Percentiles rank a stretch among this genome's conserved stretches.
Conservation (phyloP, 306 rosid genomes). For the Neltuma alba region DNA sequence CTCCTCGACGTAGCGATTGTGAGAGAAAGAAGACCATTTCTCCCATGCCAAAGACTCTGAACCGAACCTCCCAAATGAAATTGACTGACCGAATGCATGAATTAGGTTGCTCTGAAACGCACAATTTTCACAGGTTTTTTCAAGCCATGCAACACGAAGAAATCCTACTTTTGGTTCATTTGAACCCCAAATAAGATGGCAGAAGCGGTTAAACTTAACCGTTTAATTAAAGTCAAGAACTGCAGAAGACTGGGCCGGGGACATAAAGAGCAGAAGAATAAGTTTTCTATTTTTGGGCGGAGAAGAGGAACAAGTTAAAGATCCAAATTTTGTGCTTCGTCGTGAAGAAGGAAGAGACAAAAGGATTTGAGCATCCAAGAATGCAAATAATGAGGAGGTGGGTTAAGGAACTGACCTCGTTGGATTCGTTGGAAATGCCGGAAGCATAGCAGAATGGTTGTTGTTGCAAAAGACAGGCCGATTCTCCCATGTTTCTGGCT, state of each 20-base stretch:
- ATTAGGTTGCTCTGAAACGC: slow-evolving; percentile 65
- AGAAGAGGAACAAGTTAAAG: not conserved
- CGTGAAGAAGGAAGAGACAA: not conserved
- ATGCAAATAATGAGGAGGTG: slow-evolving; percentile 9
- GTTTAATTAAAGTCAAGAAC: not conserved
- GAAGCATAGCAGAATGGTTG: slow-evolving; percentile 89
- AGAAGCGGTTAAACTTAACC: not conserved
- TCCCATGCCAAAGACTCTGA: slow-evolving; percentile 88
- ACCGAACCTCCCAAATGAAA: slow-evolving; percentile 90
- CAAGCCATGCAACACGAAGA: slow-evolving; percentile 32
- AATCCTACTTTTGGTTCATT: slow-evolving; percentile 3
- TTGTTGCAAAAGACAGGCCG: slow-evolving; percentile 81
- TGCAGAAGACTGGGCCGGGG: not conserved
- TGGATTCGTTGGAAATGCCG: slow-evolving; percentile 72
- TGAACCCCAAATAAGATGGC: not conserved
- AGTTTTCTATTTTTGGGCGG: not conserved
- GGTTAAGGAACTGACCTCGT: slow-evolving; percentile 60
- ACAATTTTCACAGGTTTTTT: slow-evolving; percentile 48
- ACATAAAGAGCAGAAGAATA: slow-evolving; percentile 7
- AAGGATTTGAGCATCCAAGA: not conserved
- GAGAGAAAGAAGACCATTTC: slow-evolving; percentile 83
- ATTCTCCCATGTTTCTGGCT: slow-evolving; percentile 72
- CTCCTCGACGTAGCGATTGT: slow-evolving; percentile 93
- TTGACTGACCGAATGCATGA: slow-evolving; percentile 83
- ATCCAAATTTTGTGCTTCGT: not conserved